Conservation (phyloP, 805 yeast genomes). For the Cyberlindnera galapagoensis region DNA sequence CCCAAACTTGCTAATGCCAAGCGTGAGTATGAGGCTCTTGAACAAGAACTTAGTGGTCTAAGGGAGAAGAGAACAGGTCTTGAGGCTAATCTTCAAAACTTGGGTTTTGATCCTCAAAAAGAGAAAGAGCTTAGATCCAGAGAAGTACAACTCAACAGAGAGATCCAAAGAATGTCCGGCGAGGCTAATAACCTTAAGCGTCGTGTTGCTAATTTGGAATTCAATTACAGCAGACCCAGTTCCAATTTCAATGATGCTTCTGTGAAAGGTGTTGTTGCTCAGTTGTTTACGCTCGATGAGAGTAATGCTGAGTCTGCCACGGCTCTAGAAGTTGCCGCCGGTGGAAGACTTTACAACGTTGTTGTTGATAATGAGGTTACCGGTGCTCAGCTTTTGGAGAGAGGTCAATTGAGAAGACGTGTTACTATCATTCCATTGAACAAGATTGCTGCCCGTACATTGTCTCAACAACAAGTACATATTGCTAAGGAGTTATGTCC, state of each 20-base stretch:
- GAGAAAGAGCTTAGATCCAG: slow-evolving; percentile 38
- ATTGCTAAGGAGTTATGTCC: slow-evolving; percentile 77
- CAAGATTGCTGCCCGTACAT: slow-evolving; percentile 59
- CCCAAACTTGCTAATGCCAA: slow-evolving; percentile 49
- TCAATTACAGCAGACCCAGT: slow-evolving; percentile 60
- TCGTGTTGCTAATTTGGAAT: slow-evolving; percentile 67
- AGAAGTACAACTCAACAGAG: slow-evolving; percentile 37
- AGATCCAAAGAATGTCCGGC: slow-evolving; percentile 36
- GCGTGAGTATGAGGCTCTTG: slow-evolving; percentile 35
- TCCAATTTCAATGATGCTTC: slow-evolving; percentile 51
- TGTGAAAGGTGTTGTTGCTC: slow-evolving; percentile 89
- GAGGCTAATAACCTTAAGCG: slow-evolving; percentile 54
- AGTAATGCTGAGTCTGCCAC: slow-evolving; percentile 53
- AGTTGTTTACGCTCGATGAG: slow-evolving; percentile 60
- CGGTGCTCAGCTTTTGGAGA: slow-evolving; percentile 76
- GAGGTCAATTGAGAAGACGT: slow-evolving; percentile 70
- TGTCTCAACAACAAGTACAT: slow-evolving; percentile 45
- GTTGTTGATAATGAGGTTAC: slow-evolving; percentile 84
- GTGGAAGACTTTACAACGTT: slow-evolving; percentile 81
- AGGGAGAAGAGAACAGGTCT: slow-evolving; percentile 32
- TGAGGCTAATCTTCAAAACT: slow-evolving; percentile 35
- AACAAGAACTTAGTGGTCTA: slow-evolving; percentile 38
- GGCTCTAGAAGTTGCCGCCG: slow-evolving; percentile 92
- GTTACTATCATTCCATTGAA: slow-evolving; percentile 91
- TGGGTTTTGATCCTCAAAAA: slow-evolving; percentile 52